Percentiles rank a stretch among this genome's conserved stretches.
phyloP scores from a whole-genome alignment of 139 green algal genomes.

The Tetraselmis chui region DNA sequence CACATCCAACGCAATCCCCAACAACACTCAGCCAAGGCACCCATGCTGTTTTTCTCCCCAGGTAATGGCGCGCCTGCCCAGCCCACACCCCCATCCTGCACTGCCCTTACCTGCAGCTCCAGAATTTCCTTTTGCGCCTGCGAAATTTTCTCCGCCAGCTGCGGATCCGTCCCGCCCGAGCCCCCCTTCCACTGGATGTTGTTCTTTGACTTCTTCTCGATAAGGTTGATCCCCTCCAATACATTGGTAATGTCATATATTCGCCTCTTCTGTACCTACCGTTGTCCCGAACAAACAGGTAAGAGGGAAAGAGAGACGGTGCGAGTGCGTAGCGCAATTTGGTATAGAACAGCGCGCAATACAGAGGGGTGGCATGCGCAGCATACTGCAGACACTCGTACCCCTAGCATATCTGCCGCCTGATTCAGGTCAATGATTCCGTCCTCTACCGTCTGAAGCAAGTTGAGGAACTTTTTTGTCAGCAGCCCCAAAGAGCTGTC shows the following conservation, averaged over 20 bases:
- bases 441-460: slow-evolving; percentile 65
- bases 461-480: slow-evolving; percentile 85
- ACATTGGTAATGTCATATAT: slow-evolving; percentile 99
- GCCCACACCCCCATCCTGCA: not conserved
- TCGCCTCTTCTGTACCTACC: slow-evolving; percentile 86
- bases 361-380: no score
- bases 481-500: slow-evolving; percentile 81
- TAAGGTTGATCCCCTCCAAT: slow-evolving; percentile 90
- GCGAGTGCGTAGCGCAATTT: slow-evolving; percentile 1
- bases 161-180: not conserved
- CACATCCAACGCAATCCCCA: not conserved
- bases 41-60: slow-evolving; percentile 17
- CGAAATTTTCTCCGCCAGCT: slow-evolving; percentile 8
- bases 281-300: not conserved
- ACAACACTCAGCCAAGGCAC: slow-evolving; percentile 27
- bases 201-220: slow-evolving; percentile 92
- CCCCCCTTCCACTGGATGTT: slow-evolving; percentile 61
- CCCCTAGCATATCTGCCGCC: slow-evolving; percentile 70
- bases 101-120: slow-evolving; percentile 3
- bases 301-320: not conserved
- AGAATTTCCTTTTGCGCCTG: slow-evolving; percentile 10
- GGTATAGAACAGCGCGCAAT: no score
- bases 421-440: slow-evolving; percentile 87
- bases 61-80: not conserved
- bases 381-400: slow-evolving; percentile 18